Base-by-base conservation (phyloP, 352 stramenopile species). In the Globisporangium alternatum region DNA sequence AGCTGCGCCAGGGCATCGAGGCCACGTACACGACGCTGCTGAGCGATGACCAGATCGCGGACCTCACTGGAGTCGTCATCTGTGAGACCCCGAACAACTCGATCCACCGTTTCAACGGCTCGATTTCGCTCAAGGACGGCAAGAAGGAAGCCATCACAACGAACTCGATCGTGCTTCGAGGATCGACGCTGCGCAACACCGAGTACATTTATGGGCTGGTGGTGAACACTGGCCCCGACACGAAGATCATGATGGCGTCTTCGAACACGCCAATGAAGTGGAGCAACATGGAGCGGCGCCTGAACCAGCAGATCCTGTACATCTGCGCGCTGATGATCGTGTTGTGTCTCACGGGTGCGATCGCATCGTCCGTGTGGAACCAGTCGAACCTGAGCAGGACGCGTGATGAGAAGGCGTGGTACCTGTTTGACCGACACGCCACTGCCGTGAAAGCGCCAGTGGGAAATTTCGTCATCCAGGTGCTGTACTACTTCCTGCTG, bases 401-500 rank as follows among this genome's bases (percentile, higher is more conserved):
- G 3, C 35, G 21, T 1, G 66, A 56, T 7, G 64, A 82, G 8
- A 57, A 63, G 2, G 85, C 87, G 39, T 95, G 87, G 87, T 95
- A 95, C 60, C 54, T 92, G 48, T 90, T 72, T 37, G 83, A 95
- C 33, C 63, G 37, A 0, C 54, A 70, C 2, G 67, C 86, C 8
- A 75, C 75, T 17, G 80, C 79, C 3, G 68, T 95, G 35, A 74
- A 74, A 39, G 62, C 74, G 8, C 87, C 87, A 0, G 80, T 80
- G 3, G 80, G 74, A n/a, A 89, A 90, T 54, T 94, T 94, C 47
- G 75, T 97, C 31, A 92, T 98, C 65, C 90, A 94, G 66, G 87
- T 97, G 47, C 83, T 98, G 25, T 97, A 97, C 67, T 98, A 97
- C 69, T 95, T 98, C 56, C 70, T 98, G 59, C 74, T 98, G 57